These are phyloP conservation scores for Microbotryum silenes-acaulis DNA, from an alignment of 1,284 basidiomycete genomes.

Conservation along the genomic window DNA sequence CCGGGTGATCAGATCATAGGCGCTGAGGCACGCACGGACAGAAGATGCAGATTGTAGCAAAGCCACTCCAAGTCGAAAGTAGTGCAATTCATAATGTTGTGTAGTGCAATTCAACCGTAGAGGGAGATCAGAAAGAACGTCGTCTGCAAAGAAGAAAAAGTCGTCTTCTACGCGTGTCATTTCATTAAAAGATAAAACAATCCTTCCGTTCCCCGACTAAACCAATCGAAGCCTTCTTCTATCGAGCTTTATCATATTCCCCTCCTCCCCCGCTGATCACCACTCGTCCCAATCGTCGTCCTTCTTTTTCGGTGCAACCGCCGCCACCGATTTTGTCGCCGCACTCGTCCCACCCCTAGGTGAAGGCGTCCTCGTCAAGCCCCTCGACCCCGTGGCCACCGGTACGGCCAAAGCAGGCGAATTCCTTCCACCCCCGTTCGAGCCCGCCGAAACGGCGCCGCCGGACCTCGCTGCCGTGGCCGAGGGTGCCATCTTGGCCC, in stretches of 20 bases:
- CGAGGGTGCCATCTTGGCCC: conserved; percentile 1
- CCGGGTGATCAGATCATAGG: background rate
- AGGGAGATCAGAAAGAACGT: too few species aligned
- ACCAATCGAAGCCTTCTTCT: too few species aligned
- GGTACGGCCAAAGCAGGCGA: background rate
- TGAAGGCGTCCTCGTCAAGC: too few species aligned
- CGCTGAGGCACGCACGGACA: background rate
- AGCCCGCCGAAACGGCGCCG: background rate
- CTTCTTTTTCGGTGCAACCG: background rate
- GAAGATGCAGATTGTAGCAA: background rate
- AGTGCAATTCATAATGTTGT: background rate
- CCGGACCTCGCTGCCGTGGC: background rate
- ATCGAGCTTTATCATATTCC: too few species aligned
- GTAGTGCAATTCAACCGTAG: too few species aligned
- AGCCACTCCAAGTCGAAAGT: background rate
- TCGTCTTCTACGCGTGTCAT: background rate
- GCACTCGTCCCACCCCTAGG: background rate
- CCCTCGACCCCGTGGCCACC: too few species aligned
- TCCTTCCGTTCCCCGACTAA: too few species aligned
- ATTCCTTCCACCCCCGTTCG: background rate
- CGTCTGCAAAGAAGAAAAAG: background rate
- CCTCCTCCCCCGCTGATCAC: too few species aligned
- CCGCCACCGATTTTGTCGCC: too few species aligned
- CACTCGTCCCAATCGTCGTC: conserved; percentile 3
- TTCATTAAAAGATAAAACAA: background rate